Evolutionary conservation across 2,329 filamentous ascomycete genomes (phyloP).

Genomic region (Aureobasidium sp.): DNA sequence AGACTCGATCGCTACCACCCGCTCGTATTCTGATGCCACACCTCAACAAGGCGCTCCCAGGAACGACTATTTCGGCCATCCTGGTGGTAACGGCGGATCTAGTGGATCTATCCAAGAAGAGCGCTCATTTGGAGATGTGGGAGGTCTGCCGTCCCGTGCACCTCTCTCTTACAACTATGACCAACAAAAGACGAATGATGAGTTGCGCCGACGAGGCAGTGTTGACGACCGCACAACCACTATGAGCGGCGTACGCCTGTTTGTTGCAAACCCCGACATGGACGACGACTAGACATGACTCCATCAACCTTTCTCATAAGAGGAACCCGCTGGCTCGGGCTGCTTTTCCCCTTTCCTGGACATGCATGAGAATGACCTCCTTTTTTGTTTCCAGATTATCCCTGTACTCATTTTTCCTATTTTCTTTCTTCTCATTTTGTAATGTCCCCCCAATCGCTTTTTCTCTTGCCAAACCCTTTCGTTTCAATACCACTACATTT

Average conservation of each 20-base stretch:
- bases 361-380: constrained; percentile 5
- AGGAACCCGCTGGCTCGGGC: constrained; percentile 9
- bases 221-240: constrained; percentile 77
- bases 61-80: constrained; percentile 37
- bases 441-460: background rate
- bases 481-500: constrained; percentile 11
- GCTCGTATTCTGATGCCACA: constrained; percentile 36
- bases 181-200: constrained; percentile 54
- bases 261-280: constrained; percentile 77
- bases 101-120: constrained; percentile 36
- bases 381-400: background rate
- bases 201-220: constrained; percentile 68
- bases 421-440: background rate
- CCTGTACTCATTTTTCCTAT: background rate
- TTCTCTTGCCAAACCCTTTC: background rate
- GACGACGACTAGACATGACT: constrained; percentile 5
- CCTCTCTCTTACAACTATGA: constrained; percentile 27
- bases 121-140: constrained; percentile 46
- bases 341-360: background rate
- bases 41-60: constrained; percentile 30
- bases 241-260: constrained; percentile 61
- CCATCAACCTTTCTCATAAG: background rate
- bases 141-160: constrained; percentile 36
- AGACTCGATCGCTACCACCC: constrained; percentile 5
- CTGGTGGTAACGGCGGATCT: constrained; percentile 35